Conservation (phyloP, 192 early-diverging fungal species). For the Funneliformis mosseae region DNA sequence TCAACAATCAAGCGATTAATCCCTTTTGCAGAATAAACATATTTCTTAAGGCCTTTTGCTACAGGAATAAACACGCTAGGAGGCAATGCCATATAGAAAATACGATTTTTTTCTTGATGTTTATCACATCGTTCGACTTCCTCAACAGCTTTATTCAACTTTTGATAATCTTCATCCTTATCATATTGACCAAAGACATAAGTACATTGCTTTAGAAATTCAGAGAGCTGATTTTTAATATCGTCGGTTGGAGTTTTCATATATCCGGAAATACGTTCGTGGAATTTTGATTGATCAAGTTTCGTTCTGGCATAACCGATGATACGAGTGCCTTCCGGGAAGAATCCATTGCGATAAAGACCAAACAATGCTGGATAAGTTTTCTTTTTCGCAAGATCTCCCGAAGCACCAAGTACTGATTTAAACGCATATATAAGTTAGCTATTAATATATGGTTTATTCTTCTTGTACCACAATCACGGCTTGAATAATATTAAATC, state of each 20-base stretch:
- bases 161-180: constrained; percentile 66
- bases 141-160: constrained; percentile 63
- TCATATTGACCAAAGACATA: constrained; percentile 90
- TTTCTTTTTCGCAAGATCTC: constrained; percentile 98
- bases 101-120: constrained; percentile 60
- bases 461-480: not conserved
- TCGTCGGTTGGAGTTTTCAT: constrained; percentile 68
- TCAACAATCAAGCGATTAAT: constrained; percentile 91
- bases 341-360: constrained; percentile 81
- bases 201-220: constrained; percentile 71
- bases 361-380: constrained; percentile 97
- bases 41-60: constrained; percentile 67
- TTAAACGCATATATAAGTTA: not conserved
- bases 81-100: constrained; percentile 97
- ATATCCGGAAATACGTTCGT: constrained; percentile 66
- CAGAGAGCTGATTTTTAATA: constrained; percentile 54
- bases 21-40: constrained; percentile 66
- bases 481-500: too few species aligned
- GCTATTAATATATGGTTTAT: not conserved
- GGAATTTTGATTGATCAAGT: constrained; percentile 74
- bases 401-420: constrained; percentile 83
- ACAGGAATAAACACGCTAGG: constrained; percentile 94
- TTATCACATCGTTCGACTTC: constrained; percentile 54
- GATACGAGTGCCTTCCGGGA: constrained; percentile 74
- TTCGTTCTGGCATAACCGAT: constrained; percentile 92